A percentile compares a stretch with the other conserved stretches of the same genome.
Conservation (phyloP, 2,329 filamentous ascomycete genomes). For the Xylariaceae sp. region DNA sequence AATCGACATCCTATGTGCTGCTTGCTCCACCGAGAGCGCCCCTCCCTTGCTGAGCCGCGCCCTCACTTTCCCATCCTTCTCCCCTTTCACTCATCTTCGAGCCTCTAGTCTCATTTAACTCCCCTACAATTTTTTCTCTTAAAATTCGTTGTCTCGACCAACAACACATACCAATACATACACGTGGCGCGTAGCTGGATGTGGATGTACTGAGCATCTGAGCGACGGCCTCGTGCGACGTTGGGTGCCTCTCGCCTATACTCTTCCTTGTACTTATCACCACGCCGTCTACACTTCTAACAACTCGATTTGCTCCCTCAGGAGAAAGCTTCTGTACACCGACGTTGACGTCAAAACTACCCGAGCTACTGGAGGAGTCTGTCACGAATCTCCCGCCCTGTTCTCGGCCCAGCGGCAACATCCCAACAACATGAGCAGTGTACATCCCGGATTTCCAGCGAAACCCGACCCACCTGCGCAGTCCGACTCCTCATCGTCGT, state of each 20-base stretch:
- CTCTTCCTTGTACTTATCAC: too few species aligned
- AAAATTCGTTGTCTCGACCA: too few species aligned
- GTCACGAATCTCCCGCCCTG: too few species aligned
- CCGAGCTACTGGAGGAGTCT: too few species aligned
- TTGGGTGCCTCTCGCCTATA: slow-evolving; percentile 4
- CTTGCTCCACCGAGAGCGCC: slow-evolving; percentile 13
- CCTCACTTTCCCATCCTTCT: slow-evolving; percentile 16
- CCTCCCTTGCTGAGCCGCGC: slow-evolving; percentile 12
- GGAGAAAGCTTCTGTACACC: too few species aligned
- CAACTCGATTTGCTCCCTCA: too few species aligned
- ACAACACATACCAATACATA: too few species aligned
- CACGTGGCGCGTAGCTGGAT: too few species aligned
- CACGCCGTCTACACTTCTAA: too few species aligned
- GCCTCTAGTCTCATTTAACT: slow-evolving; percentile 11
- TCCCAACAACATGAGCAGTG: slow-evolving; percentile 23
- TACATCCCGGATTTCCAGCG: slow-evolving; percentile 8
- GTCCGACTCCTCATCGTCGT: slow-evolving; percentile 30
- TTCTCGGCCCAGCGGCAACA: too few species aligned
- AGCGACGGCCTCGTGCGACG: slow-evolving; percentile 6
- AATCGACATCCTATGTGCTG: slow-evolving; percentile 13
- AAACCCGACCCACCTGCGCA: slow-evolving; percentile 26
- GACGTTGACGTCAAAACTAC: too few species aligned
- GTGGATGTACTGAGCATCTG: not conserved
- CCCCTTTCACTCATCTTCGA: slow-evolving; percentile 15
- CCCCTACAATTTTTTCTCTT: slow-evolving; percentile 14